Evolutionary conservation across 106 monocot species (phyloP).

Genomic region (Acorus calamus): DNA sequence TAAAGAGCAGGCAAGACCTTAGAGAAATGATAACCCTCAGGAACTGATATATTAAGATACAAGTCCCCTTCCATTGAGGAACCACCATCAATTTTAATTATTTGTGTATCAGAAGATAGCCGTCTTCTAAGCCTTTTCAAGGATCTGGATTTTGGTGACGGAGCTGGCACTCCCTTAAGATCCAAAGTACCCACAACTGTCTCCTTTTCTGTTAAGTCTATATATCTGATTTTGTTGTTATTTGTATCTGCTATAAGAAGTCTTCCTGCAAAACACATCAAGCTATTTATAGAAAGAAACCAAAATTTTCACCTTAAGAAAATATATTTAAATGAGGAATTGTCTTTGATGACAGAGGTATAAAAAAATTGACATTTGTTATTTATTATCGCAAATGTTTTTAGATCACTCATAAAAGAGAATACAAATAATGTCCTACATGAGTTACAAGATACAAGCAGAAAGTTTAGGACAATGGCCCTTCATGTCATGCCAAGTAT

Average conservation of each 20-base stretch:
- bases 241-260: constrained; percentile 93
- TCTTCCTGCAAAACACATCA: constrained; percentile 46
- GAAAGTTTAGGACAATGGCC: too few relatives aligned
- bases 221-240: constrained; percentile 68
- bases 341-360: too few relatives aligned
- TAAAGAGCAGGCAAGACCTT: constrained; percentile 40
- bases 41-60: constrained; percentile 49
- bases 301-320: too few relatives aligned
- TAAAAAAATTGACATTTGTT: too few relatives aligned
- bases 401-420: too few relatives aligned
- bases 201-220: constrained; percentile 57
- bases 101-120: constrained; percentile 46
- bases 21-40: constrained; percentile 85
- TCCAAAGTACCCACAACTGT: constrained; percentile 54
- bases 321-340: too few relatives aligned
- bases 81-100: constrained; percentile 55
- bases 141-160: constrained; percentile 46
- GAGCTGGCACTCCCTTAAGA: constrained; percentile 64
- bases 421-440: too few relatives aligned
- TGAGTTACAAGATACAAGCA: too few relatives aligned
- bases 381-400: too few relatives aligned
- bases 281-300: too few relatives aligned
- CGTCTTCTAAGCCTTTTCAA: constrained; percentile 59
- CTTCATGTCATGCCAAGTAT: too few relatives aligned
- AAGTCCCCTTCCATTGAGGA: constrained; percentile 56